These are phyloP conservation scores for Phlebopus sp. DNA, from an alignment of 1,284 basidiomycete genomes.

Conservation along the genomic window DNA sequence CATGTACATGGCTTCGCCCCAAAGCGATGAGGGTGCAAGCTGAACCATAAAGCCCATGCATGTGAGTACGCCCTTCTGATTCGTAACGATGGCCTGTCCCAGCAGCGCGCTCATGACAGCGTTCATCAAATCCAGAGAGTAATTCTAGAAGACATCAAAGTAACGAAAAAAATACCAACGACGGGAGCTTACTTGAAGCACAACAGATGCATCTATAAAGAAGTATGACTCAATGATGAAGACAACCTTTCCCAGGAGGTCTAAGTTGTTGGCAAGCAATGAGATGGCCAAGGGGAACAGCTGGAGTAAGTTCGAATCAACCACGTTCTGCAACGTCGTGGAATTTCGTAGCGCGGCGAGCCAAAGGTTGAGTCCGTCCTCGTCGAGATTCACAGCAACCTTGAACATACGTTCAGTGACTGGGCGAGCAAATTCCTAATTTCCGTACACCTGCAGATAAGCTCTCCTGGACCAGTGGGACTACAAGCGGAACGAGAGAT, in stretches of 20 bases:
- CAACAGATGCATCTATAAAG: slow-evolving; percentile 62
- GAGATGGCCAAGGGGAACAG: slow-evolving; percentile 66
- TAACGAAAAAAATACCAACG: neutral
- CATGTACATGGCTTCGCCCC: slow-evolving; percentile 68
- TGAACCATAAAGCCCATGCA: slow-evolving; percentile 59
- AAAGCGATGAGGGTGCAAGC: slow-evolving; percentile 54
- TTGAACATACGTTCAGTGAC: slow-evolving; percentile 28
- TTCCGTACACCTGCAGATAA: slow-evolving; percentile 57
- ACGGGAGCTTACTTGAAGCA: slow-evolving; percentile 59
- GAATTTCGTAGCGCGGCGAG: slow-evolving; percentile 70
- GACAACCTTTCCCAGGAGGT: slow-evolving; percentile 68
- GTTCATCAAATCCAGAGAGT: slow-evolving; percentile 51
- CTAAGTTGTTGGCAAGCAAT: slow-evolving; percentile 69
- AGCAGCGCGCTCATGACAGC: slow-evolving; percentile 51
- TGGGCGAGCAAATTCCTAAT: neutral
- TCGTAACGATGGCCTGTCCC: slow-evolving; percentile 47
- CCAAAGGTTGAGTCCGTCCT: slow-evolving; percentile 80
- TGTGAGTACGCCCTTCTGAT: slow-evolving; percentile 57
- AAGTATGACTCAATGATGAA: slow-evolving; percentile 80
- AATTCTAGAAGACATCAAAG: slow-evolving; percentile 37
- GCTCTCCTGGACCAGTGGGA: slow-evolving; percentile 77
- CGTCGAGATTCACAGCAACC: slow-evolving; percentile 74
- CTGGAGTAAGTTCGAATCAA: slow-evolving; percentile 59
- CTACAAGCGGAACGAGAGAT: slow-evolving; percentile 55
- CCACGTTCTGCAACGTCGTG: slow-evolving; percentile 45